Base-by-base conservation (phyloP, 108 stramenopile species). In the Pseudonitzschia multiseries region DNA sequence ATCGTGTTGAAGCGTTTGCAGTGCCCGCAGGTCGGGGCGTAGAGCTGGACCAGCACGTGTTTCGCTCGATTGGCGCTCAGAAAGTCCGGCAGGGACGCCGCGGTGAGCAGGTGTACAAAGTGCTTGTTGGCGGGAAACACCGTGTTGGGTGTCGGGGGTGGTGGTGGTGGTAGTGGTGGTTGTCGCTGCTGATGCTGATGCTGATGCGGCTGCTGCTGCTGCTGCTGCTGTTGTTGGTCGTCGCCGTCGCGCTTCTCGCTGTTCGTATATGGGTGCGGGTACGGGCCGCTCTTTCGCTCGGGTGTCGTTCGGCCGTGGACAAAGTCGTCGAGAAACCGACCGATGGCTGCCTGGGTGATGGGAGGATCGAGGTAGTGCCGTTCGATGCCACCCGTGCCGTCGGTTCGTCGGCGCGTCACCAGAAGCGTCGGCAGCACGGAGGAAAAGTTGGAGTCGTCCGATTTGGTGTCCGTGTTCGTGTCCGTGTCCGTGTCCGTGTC, bases 1-100 rank as follows among this genome's bases (percentile, higher is more conserved):
- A 89, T 46, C 24, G 81, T 73, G 15, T 80, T 77, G 51, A 92
- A 89, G 13, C 91, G 83, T 68, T 92, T 92, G 77, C 88, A 92
- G 68, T 92, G 91, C 13, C 91, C 91, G 74, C 91, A 92, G 14
- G 87, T 83, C 0, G 84, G 81, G 31, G 85, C 63, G 56, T 85
- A 79, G 3, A 89, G 56, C 9, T 83, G 76, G 14, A 89, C 42
- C 48, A 92, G 82, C 20, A 82, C 79, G 70, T 92, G 87, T 13
- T 71, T 31, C 13, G 48, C 15, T 28, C 44, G 42, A 48, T 67
- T 48, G 20, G 27, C 8, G 69, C 27, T 79, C 74, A 40, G 73
- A 36, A 36, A 72, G 65, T 27, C 56, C 63, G 81, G 65, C 67
- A 85, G 79, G 20, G 76, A 79, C 27, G 79, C 72, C 0, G 80